A percentile compares a stretch with the other conserved stretches of the same genome.
phyloP scores from a whole-genome alignment of 2,329 filamentous ascomycete genomes.

The Epichloe sibirici region DNA sequence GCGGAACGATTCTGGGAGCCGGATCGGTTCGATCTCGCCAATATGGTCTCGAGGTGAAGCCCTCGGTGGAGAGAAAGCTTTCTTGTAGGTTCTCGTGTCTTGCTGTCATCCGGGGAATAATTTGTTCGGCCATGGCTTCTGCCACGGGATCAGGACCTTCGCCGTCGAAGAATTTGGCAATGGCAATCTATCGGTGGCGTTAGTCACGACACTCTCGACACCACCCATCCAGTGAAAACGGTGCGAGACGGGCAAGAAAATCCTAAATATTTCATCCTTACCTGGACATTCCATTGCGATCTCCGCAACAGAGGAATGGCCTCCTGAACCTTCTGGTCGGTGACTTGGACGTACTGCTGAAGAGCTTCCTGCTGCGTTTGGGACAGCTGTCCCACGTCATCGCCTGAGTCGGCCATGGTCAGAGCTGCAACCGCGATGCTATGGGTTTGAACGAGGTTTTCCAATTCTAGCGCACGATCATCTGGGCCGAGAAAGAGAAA shows the following conservation, averaged over 20 bases:
- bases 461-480: neutral
- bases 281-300: slow-evolving; percentile 94
- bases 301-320: slow-evolving; percentile 69
- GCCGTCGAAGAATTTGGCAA: slow-evolving; percentile 95
- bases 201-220: neutral
- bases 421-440: neutral
- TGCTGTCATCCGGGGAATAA: slow-evolving; percentile 48
- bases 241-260: too few species aligned
- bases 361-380: slow-evolving; percentile 70
- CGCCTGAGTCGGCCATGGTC: slow-evolving; percentile 21
- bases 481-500: neutral
- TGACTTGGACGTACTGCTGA: slow-evolving; percentile 80
- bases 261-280: slow-evolving; percentile 21
- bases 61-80: slow-evolving; percentile 30
- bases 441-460: neutral
- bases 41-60: slow-evolving; percentile 12
- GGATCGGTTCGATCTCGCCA: slow-evolving; percentile 36
- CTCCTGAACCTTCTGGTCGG: slow-evolving; percentile 64
- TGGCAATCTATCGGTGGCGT: slow-evolving; percentile 57
- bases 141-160: slow-evolving; percentile 73
- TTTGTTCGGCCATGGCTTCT: slow-evolving; percentile 56
- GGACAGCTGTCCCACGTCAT: slow-evolving; percentile 58
- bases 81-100: slow-evolving; percentile 66
- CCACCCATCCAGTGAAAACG: neutral
- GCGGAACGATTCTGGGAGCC: slow-evolving; percentile 79